Base-by-base conservation (phyloP, 2,329 filamentous ascomycete species). In the Epicoccum sorghinum region DNA sequence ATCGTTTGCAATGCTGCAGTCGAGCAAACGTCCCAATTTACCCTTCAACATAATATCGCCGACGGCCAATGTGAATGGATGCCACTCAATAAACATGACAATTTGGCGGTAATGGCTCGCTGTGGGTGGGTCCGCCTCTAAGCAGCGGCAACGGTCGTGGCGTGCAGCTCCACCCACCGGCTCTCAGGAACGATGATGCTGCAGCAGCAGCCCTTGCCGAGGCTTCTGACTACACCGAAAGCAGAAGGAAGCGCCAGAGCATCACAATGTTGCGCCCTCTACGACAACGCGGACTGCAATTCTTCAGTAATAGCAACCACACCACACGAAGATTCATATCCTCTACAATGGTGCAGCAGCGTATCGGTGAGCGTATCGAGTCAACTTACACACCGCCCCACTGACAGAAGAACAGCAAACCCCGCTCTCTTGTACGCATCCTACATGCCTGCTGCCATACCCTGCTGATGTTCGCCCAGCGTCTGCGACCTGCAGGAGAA, bases 401-500 rank as follows among this genome's bases (percentile, higher is more conserved):
- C 68, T 73, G 58, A 72, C 65, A 27, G n/a, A 4, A 32, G 48
- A 56, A 52, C 55, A 72, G 66, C 67, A 59, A 77, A 75, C 65
- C 73, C 75, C 61, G 74, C 72, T 47, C 70, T 77, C 48, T 77
- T 77, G 75, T 76, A 71, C 52, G 68, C 43, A 39, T 35, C 39
- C 51, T 57, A 41, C 44, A 47, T 32, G 24, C 42, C 44, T 47
- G 29, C 29, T 30, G 47, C 8, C 40, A 13, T 35, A 39, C 47
- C 38, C 22, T 49, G 55, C 68, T 73, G 57, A 73, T 57, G 25
- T 50, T 9, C 18, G 46, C 6, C 32, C 55, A 97, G 93, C 69
- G 85, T 98, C 71, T 98, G 93, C 79, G 93, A 98, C 71, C 82
- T 98, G 60, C 93, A 98, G 78, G 93, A 97, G 65, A 96, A 92